These are phyloP conservation scores for Trifolium pratense DNA, from an alignment of 306 rosid species.

Conservation along the genomic window DNA sequence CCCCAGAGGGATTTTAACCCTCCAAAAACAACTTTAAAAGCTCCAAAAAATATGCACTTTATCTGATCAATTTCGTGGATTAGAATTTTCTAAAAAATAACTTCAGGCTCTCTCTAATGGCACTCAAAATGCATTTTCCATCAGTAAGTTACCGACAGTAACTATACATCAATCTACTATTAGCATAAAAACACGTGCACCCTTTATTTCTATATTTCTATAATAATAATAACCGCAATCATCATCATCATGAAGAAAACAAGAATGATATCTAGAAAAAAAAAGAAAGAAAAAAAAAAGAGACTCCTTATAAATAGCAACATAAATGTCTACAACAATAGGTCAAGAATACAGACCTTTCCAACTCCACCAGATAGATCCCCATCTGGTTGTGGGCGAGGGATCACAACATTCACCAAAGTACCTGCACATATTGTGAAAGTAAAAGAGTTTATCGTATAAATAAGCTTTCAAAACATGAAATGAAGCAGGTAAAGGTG, in stretches of 20 bases:
- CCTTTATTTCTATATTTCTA: background rate
- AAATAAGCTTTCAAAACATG: conserved; percentile 5
- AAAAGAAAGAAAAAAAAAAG: too few relatives aligned
- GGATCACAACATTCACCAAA: conserved; percentile 77
- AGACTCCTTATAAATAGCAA: background rate
- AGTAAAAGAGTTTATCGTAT: conserved; percentile 21
- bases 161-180: background rate
- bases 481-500: conserved; percentile 32
- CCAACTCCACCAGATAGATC: conserved; percentile 74
- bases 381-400: conserved; percentile 78
- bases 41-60: background rate
- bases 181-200: conserved; percentile 5
- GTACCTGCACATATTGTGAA: conserved; percentile 66
- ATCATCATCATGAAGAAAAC: background rate
- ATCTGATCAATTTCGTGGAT: background rate
- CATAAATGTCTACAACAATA: background rate
- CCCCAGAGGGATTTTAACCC: background rate
- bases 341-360: conserved; percentile 56
- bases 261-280: background rate
- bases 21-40: background rate
- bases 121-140: background rate
- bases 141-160: too few relatives aligned
- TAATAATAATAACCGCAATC: background rate
- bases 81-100: background rate
- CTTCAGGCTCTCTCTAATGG: background rate